Base-by-base conservation (phyloP, 129 eudicot genomes). In the Lactuca sativa region DNA sequence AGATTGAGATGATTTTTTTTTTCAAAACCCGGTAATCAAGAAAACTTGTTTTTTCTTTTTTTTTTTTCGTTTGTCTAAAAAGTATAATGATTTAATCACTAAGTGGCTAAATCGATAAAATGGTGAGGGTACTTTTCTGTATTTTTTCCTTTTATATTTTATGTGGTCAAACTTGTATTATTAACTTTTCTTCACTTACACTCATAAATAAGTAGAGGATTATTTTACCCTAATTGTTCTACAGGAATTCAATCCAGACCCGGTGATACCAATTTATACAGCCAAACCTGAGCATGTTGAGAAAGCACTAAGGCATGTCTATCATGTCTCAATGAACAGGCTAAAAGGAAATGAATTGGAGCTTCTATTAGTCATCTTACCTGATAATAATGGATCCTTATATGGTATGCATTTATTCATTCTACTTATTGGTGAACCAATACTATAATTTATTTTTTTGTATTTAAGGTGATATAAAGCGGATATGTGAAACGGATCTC, bases 401-500 rank as follows among this genome's bases (percentile, higher is more conserved):
- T 88, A 88, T 37, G 96, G 96, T 88, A 83, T 48, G 72, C 13
- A 18, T 47, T 44, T 38, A 56, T 73, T 52, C 25, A 37, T 33
- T 21, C 9, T 36, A 4, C 18, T 43, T 40, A 40, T 66, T 67
- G 2, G 30, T 25, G 30, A 25, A 25, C 30, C 30, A 25, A 25
- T 25, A 25, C 30, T 25, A 25, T 25, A 25, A 2, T 25, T 25
- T 25, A 37, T 62, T 10, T 18, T 9, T 62, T 37, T 37, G 21
- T 21, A 21, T 21, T 74, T 38, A 57, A 88, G 96, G 96, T 72
- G 87, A 83, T 67, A 65, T 88, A 74, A 88, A 88, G 58, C 77
- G 91, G 55, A 88, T 85, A 32, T 88, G 96, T 52, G 96, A 88
- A 69, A 88, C 96, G 4, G 95, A 88, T 65, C 77, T 88, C 41